Percentiles rank a stretch among this genome's conserved stretches.
These are phyloP conservation scores for Castanea sativa DNA, from an alignment of 306 rosid genomes.

Conservation along the genomic window DNA sequence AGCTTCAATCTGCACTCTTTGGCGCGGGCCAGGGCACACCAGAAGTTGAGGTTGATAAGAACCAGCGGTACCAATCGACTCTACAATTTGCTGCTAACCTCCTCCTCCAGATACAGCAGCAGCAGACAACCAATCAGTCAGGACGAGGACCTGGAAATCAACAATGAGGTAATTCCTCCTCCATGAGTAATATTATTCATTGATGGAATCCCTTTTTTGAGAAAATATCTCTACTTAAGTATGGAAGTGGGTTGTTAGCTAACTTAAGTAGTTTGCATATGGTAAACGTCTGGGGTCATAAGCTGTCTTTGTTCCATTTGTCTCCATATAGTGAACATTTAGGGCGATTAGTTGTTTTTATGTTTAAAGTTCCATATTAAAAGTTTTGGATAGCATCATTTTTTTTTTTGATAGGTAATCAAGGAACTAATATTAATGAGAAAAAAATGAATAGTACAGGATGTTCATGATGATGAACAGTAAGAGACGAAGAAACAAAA, in stretches of 20 bases:
- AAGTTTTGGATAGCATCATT: neutral
- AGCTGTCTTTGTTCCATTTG: neutral
- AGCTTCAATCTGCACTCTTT: conserved; percentile 51
- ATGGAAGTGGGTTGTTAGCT: neutral
- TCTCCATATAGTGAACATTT: conserved; percentile 14
- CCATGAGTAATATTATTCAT: conserved; percentile 12
- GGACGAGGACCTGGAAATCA: conserved; percentile 75
- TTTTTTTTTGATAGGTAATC: no score
- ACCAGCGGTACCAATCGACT: conserved; percentile 77
- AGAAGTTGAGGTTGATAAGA: conserved; percentile 87
- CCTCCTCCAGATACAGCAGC: conserved; percentile 92
- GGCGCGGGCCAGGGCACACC: conserved; percentile 63
- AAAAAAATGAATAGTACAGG: no score
- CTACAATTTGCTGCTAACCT: conserved; percentile 97
- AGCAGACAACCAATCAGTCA: conserved; percentile 46
- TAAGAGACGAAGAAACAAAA: no score
- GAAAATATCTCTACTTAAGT: conserved; percentile 15
- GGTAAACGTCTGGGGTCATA: conserved; percentile 1
- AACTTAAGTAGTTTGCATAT: conserved; percentile 10
- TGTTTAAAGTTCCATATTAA: neutral
- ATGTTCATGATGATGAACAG: no score
- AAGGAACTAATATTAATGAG: no score
- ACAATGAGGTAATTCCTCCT: conserved; percentile 61
- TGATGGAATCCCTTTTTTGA: conserved; percentile 8
- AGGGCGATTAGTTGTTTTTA: neutral